Conservation (phyloP, 805 yeast species). For the Candida morakotiae region DNA sequence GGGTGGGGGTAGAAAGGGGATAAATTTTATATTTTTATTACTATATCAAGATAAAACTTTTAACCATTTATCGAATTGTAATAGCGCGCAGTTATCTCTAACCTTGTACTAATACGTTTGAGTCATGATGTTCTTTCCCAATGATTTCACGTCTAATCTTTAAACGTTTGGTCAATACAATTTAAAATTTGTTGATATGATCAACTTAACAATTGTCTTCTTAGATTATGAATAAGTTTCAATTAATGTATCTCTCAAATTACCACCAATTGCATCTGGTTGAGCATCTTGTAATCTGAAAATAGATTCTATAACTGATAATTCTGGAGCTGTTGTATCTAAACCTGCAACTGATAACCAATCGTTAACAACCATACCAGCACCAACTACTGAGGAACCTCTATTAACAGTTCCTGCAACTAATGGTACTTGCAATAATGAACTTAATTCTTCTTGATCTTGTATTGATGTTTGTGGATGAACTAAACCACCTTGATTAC, state of each 20-base stretch:
- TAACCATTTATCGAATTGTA: background rate
- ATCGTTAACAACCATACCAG: constrained; percentile 98
- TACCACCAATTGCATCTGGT: constrained; percentile 79
- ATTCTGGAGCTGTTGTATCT: constrained; percentile 98
- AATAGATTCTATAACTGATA: constrained; percentile 93
- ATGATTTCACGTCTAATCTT: no score
- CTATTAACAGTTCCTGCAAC: constrained; percentile 99
- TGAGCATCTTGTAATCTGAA: constrained; percentile 90
- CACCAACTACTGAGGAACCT: constrained; percentile 97
- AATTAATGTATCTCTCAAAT: constrained; percentile 86
- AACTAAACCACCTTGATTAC: constrained; percentile 97
- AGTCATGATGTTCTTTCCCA: no score
- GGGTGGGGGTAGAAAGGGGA: background rate
- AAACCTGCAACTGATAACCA: constrained; percentile 96
- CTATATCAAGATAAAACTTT: background rate
- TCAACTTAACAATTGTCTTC: no score
- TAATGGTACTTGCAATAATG: constrained; percentile 91
- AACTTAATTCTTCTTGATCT: constrained; percentile 96
- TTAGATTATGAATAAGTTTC: constrained; percentile 89
- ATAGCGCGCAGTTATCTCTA: no score
- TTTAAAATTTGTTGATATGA: no score
- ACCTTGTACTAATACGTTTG: no score
- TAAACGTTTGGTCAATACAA: no score
- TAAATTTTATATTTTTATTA: no score
- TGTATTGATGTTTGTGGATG: constrained; percentile 97